These are phyloP conservation scores for Escallonia herrerae DNA, from an alignment of 129 eudicot genomes.

Conservation along the genomic window DNA sequence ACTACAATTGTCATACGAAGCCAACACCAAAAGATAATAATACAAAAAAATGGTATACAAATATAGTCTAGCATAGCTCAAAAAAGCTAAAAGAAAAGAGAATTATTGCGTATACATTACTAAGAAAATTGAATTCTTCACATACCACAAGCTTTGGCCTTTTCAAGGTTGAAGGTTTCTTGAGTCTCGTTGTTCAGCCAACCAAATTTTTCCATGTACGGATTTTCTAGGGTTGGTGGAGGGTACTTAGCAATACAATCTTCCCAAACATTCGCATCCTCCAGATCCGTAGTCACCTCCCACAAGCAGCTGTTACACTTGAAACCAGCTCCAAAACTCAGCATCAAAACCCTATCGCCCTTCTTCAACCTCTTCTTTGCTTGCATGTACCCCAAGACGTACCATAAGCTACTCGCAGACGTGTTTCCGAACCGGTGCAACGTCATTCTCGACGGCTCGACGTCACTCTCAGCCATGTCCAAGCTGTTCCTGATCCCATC, in stretches of 20 bases:
- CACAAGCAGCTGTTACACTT: slow-evolving; percentile 16
- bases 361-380: slow-evolving; percentile 32
- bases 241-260: slow-evolving; percentile 29
- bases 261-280: slow-evolving; percentile 30
- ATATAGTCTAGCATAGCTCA: no score
- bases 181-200: not conserved
- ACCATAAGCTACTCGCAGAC: slow-evolving; percentile 69
- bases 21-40: no score
- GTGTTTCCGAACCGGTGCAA: slow-evolving; percentile 78
- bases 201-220: slow-evolving; percentile 32
- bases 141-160: no score
- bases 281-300: slow-evolving; percentile 31
- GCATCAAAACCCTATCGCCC: slow-evolving; percentile 37
- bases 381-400: slow-evolving; percentile 79
- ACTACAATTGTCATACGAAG: no score
- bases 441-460: slow-evolving; percentile 15
- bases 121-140: no score
- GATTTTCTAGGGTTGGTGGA: slow-evolving; percentile 23
- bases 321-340: slow-evolving; percentile 28
- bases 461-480: not conserved
- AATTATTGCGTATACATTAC: no score
- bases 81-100: no score
- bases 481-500: not conserved
- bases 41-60: no score
- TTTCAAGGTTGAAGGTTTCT: not conserved